Evolutionary conservation across 257 asterid species (phyloP), one percentile per base, ranked within the genome.

Genomic region (Capsicum baccatum): DNA sequence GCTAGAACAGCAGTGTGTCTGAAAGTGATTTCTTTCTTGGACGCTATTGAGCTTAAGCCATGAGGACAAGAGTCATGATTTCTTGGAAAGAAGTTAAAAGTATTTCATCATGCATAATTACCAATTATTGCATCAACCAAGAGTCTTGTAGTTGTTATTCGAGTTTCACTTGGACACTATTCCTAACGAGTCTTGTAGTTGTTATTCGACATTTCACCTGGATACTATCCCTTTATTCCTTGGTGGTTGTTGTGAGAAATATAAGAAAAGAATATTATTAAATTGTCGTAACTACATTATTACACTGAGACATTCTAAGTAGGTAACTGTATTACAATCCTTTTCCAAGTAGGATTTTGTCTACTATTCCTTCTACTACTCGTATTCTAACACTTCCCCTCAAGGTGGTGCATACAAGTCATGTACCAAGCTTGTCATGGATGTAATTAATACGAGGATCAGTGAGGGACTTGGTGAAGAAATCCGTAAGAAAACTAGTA

Each of bases 1-100:
- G 64, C 82, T 78, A 54, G 63, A 76, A 54, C 66, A 54, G 50
- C 60, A 54, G 82, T 54, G 64, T 78, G 33, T 78, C 66, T 78
- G 81, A 33, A 54, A 78, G 66, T 78, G 60, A 8, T 26, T 54
- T 54, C 48, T 54, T 9, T 78, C 33, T 78, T 17, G 21, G 64
- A 55, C 50, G 54, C 33, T 54, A 15, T 33, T 78, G 50, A 78
- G 50, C 21, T 33, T 78, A 14, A 33, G 47, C 81, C 42, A 21
- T 33, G 47, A 14, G 63, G 81, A 74, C 39, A 21, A 52, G 63
- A 52, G n/a, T 21, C 81, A 52, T 50, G 63, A 21, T 19, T 47
- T 21, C 81, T 50, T 67, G 52, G 79, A 42, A 69, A 69, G 55
- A 69, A 69, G 9, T 39, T 69, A 39, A 6, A 56, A 74, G 47